Base-by-base conservation (phyloP, 805 yeast species). In the Saccharomycopsis guyanensis region DNA sequence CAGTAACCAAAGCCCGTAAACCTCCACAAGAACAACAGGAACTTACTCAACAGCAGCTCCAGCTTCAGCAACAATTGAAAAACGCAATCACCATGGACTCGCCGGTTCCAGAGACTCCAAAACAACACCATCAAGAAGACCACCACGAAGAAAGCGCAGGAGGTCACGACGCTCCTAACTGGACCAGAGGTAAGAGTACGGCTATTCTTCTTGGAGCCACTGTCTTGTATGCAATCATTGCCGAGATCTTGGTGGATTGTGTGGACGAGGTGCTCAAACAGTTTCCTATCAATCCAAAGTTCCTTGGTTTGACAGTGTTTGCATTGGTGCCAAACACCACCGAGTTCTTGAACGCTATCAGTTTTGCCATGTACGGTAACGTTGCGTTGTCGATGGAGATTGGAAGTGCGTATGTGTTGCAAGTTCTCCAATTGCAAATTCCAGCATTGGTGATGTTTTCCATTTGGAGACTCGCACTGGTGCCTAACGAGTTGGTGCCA, bases 251-350 rank as follows among this genome's bases (percentile, higher is more conserved):
- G 53, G 97, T 91, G 34, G 89, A 86, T 59, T 86, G 88, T 50
- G 96, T 91, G 18, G 97, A 93, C 63, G 78, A 82, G 12, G 96
- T 93, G 8, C 68, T 93, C 44, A 70, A 75, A 42, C 73, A 76
- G 52, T 83, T 76, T 60, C 86, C 95, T n/a, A 78, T 93, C 43
- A 76, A 85, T 56, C 96, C 96, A 16, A 91, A 93, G 59, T 80
- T 93, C 59, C 70, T 93, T 36, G 98, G 98, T 4, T 71, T 93
- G 55, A 91, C 97, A 0, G 84, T 93, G 1, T 93, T 93, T 67
- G 97, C 98, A 0, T 68, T 93, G 38, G 96, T 93, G 23, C 98
- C 98, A 10, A 93, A 89, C 59, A 87, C 97, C 4, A 93, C 98
- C 0, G 98, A 93, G 65, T 93, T 93, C 57, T 73, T 93, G 49